A percentile compares a stretch with the other conserved stretches of the same genome.
Evolutionary conservation across 1,139 yeast genomes (phyloP).

Genomic region (Debaryomyces singareniensis): DNA sequence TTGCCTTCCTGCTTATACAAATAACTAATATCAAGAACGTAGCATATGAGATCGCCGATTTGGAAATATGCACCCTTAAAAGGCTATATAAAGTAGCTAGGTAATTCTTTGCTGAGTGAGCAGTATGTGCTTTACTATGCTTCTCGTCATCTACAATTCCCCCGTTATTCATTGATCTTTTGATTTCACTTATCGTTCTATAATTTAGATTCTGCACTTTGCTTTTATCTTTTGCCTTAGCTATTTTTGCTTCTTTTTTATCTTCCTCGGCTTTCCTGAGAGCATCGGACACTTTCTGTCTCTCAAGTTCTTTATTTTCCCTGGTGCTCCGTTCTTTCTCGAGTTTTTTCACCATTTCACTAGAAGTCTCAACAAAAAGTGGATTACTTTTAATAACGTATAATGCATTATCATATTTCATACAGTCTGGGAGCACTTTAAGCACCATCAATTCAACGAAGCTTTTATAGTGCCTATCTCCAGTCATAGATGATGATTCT

Average conservation of each 20-base stretch:
- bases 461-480: conserved; percentile 17
- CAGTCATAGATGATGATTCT: conserved; percentile 3
- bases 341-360: conserved; percentile 5
- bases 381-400: conserved; percentile 18
- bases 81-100: too few species aligned
- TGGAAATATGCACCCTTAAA: too few species aligned
- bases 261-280: conserved; percentile 9
- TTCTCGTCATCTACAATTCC: too few species aligned
- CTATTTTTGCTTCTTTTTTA: conserved; percentile 13
- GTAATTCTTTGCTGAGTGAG: neutral
- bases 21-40: too few species aligned
- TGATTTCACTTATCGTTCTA: conserved; percentile 26
- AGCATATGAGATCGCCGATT: too few species aligned
- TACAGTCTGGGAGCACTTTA: conserved; percentile 29
- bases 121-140: neutral
- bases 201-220: conserved; percentile 26
- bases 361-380: neutral
- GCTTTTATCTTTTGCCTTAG: conserved; percentile 11
- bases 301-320: conserved; percentile 12
- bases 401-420: conserved; percentile 22
- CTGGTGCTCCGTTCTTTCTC: conserved; percentile 11
- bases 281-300: conserved; percentile 15
- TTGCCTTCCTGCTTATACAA: too few species aligned
- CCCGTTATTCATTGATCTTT: too few species aligned
- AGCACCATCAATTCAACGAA: conserved; percentile 29